Evolutionary conservation across 2,329 filamentous ascomycete genomes (phyloP).

Genomic region (Aureobasidium sp.): DNA sequence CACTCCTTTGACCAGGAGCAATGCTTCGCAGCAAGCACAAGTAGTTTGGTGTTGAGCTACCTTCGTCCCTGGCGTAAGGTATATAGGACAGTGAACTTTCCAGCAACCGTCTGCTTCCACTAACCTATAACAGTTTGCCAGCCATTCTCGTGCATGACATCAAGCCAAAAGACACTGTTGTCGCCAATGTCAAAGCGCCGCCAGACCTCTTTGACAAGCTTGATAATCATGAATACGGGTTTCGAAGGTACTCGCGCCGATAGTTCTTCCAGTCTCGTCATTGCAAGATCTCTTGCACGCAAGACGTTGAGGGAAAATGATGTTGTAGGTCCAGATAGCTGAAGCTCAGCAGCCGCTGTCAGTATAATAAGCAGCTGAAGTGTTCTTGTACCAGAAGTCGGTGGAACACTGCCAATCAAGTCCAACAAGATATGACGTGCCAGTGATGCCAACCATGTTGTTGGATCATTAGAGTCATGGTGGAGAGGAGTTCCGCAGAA

Average conservation of each 20-base stretch:
- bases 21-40: background rate
- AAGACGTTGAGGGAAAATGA: conserved; percentile 25
- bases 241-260: conserved; percentile 41
- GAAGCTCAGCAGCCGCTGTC: conserved; percentile 43
- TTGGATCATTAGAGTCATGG: background rate
- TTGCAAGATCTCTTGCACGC: conserved; percentile 38
- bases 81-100: background rate
- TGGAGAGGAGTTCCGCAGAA: conserved; percentile 14
- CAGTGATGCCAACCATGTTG: conserved; percentile 42
- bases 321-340: conserved; percentile 26
- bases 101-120: background rate
- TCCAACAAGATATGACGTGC: conserved; percentile 42
- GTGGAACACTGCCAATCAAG: conserved; percentile 41
- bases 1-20: background rate
- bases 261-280: conserved; percentile 37
- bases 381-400: conserved; percentile 45
- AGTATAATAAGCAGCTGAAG: conserved; percentile 47
- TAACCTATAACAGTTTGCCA: conserved; percentile 49
- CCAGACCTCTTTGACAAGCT: conserved; percentile 46
- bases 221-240: conserved; percentile 41
- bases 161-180: conserved; percentile 47
- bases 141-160: conserved; percentile 49
- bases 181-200: conserved; percentile 40
- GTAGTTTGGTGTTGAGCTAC: background rate
- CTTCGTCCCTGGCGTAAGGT: background rate